Evolutionary conservation across 2,329 filamentous ascomycete species (phyloP), one percentile per base, ranked within the genome.

Genomic region (Parastagonospora nodorum): DNA sequence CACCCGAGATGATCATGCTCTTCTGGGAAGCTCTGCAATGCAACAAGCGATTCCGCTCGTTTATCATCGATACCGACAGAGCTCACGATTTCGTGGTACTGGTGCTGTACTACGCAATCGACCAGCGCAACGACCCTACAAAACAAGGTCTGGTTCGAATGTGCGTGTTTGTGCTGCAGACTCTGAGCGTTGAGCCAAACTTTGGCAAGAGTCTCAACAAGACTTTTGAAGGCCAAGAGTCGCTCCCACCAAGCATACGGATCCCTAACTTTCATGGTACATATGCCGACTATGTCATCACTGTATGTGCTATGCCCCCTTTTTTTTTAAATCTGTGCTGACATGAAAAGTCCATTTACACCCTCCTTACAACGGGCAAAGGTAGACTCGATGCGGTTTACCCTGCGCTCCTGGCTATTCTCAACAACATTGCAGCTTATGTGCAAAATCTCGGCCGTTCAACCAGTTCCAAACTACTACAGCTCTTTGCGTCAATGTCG

Each of bases 11-110:
- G 78, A 87, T 97, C 48, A 94, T 97, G 83, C 81, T 99, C 2
- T 97, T 97, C 69, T 99, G 94, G 94, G 94, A 99, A 77, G 86
- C 91, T 32, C 85, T 94, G 4, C 94, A 99, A 74, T 97, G 93
- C 81, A 99, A 99, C 76, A 97, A 96, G 76, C 84, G 93, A 51
- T 99, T 99, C 76, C 84, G 94, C 29, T 91, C 92, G 1, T 99
- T 97, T 74, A 94, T 99, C 66, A 93, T 97, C 57, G 94, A 99
- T 64, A 97, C 94, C 0, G 91, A 94, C 68, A 83, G 93, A 46
- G 90, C 90, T 0, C 90, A 97, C 66, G 94, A 99, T 71, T 97
- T 97, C 74, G 82, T 97, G 44, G 85, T 97, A 10, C 79, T 97
- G 15, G 86, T 95, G 35, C 78, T 97, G 3, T 99, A 95, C 75